A percentile compares a stretch with the other conserved stretches of the same genome.
Conservation (phyloP, 2,329 filamentous ascomycete species). For the Albophoma yamanashiensis region DNA sequence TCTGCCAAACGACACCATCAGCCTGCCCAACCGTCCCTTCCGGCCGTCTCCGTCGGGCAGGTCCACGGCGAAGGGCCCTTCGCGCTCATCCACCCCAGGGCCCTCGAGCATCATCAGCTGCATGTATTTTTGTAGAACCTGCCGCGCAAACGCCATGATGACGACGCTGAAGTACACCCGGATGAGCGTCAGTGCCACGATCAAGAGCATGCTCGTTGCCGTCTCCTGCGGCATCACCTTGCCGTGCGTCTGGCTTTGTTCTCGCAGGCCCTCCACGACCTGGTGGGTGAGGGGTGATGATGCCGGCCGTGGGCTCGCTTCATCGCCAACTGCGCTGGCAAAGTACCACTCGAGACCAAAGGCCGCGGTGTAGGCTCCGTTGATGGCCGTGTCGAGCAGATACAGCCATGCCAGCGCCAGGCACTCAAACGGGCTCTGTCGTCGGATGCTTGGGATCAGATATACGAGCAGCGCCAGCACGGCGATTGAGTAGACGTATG, state of each 20-base stretch:
- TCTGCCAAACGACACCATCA: conserved; percentile 63
- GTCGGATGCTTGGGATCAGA: conserved; percentile 70
- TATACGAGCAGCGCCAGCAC: conserved; percentile 57
- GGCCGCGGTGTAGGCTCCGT: conserved; percentile 67
- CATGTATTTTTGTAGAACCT: conserved; percentile 59
- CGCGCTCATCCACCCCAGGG: conserved; percentile 33
- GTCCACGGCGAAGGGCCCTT: conserved; percentile 58
- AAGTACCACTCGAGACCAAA: conserved; percentile 86
- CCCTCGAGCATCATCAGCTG: conserved; percentile 36
- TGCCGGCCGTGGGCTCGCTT: conserved; percentile 10
- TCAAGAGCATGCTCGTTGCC: conserved; percentile 67
- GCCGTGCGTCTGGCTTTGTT: conserved; percentile 21
- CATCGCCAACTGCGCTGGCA: conserved; percentile 42
- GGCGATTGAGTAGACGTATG: conserved; percentile 79
- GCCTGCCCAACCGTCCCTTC: conserved; percentile 66
- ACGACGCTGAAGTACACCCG: conserved; percentile 77
- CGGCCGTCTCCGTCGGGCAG: conserved; percentile 70
- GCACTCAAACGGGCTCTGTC: conserved; percentile 67
- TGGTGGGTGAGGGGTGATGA: conserved; percentile 10
- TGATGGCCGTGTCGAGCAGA: conserved; percentile 70
- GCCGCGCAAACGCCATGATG: conserved; percentile 72
- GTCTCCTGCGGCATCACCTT: conserved; percentile 41
- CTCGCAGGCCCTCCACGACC: conserved; percentile 20
- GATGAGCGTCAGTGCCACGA: conserved; percentile 62
- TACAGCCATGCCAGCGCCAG: conserved; percentile 80